These are phyloP conservation scores for Bacterosira constricta DNA, from an alignment of 108 stramenopile genomes.

Conservation along the genomic window DNA sequence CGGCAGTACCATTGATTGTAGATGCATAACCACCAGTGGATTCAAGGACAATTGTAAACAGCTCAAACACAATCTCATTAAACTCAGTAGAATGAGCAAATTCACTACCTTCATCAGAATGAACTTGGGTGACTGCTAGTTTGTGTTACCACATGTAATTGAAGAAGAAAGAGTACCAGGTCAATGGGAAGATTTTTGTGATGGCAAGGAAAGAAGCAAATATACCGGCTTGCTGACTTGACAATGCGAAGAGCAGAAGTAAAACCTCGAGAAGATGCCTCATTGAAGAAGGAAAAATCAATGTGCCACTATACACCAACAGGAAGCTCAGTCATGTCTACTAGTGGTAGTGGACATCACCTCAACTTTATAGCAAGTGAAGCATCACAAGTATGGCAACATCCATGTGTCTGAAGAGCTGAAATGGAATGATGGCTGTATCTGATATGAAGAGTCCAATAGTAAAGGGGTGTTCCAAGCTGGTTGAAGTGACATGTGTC, in stretches of 20 bases:
- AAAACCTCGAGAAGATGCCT: constrained; percentile 1
- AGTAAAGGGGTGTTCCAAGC: constrained; percentile 7
- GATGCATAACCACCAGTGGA: constrained; percentile 18
- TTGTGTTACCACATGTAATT: too few relatives aligned
- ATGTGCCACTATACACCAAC: constrained; percentile 1
- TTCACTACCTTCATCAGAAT: constrained; percentile 10
- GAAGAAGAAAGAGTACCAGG: background rate
- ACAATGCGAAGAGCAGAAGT: constrained; percentile 1
- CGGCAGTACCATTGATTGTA: constrained; percentile 11
- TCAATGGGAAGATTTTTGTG: constrained; percentile 6
- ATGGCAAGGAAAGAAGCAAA: constrained; percentile 10
- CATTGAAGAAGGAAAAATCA: constrained; percentile 15
- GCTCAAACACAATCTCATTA: background rate
- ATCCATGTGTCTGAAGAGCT: background rate
- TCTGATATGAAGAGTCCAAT: too few relatives aligned
- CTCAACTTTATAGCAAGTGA: background rate
- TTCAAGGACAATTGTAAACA: background rate
- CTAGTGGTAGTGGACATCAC: constrained; percentile 2
- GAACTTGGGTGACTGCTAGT: background rate
- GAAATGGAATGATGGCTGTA: background rate
- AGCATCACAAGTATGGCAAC: constrained; percentile 7
- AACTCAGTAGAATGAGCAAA: constrained; percentile 1
- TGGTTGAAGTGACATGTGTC: too few relatives aligned
- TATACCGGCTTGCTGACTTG: background rate
- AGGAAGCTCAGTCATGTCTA: constrained; percentile 9